Percentiles rank a stretch among this genome's conserved stretches.
Conservation (phyloP, 768 basidiomycete species). For the Dictyophora rubrovolvata region DNA sequence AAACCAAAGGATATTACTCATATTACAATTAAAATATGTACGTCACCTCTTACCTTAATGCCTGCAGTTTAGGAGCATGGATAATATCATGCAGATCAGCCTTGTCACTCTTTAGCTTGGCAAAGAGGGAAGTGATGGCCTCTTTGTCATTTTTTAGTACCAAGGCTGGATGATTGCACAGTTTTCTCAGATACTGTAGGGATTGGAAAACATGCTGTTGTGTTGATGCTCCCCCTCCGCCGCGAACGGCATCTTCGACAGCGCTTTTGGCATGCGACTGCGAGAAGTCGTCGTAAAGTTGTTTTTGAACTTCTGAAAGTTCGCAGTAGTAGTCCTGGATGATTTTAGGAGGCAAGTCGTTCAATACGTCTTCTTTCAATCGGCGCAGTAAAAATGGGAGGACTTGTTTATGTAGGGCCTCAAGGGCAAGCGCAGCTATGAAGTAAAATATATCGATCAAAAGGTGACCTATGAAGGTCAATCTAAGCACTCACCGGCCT, state of each 20-base stretch:
- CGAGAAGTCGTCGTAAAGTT: conserved; percentile 89
- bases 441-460: background rate
- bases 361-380: conserved; percentile 91
- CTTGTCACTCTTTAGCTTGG: conserved; percentile 35
- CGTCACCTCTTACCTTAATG: conserved; percentile 56
- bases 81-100: conserved; percentile 63
- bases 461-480: conserved; percentile 1
- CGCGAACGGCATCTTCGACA: conserved; percentile 56
- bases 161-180: conserved; percentile 94
- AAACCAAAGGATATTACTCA: conserved; percentile 7
- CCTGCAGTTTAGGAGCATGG: conserved; percentile 89
- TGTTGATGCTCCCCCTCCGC: conserved; percentile 23
- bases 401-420: conserved; percentile 97
- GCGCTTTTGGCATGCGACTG: conserved; percentile 60
- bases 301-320: conserved; percentile 86
- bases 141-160: conserved; percentile 67
- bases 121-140: conserved; percentile 46
- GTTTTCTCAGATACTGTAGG: conserved; percentile 89
- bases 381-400: conserved; percentile 95
- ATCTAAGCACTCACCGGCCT: conserved; percentile 66
- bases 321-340: conserved; percentile 99
- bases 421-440: conserved; percentile 83
- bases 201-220: conserved; percentile 95
- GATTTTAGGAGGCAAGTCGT: conserved; percentile 96
- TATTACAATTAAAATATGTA: background rate